Percentiles rank a stretch among this genome's conserved stretches.
These are phyloP conservation scores for Osmanthus fragrans DNA, from an alignment of 257 asterid species.

Conservation along the genomic window DNA sequence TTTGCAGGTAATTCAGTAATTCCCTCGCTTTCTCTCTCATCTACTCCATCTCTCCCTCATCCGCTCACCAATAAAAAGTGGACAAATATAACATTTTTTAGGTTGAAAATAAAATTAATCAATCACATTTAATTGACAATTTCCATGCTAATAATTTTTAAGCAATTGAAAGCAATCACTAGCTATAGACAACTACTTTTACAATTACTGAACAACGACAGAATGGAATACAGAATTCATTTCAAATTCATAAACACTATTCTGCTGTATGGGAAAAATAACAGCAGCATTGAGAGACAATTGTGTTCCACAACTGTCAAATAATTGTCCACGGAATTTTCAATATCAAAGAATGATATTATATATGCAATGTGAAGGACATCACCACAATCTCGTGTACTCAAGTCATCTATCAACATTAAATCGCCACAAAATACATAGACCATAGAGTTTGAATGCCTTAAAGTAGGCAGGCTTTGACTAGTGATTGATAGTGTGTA, in stretches of 20 bases:
- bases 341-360: background rate
- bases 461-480: background rate
- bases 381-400: background rate
- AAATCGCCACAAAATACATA: background rate
- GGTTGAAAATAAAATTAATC: too few species aligned
- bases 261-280: background rate
- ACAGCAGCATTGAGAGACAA: background rate
- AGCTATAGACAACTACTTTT: slow-evolving; percentile 8
- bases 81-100: too few species aligned
- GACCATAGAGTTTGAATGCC: background rate
- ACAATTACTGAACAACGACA: background rate
- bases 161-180: too few species aligned
- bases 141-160: too few species aligned
- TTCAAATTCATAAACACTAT: slow-evolving; percentile 7
- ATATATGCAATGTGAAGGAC: background rate
- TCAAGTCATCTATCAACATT: background rate
- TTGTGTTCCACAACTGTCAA: slow-evolving; percentile 1
- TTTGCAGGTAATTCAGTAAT: too few species aligned
- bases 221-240: background rate
- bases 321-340: background rate
- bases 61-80: too few species aligned
- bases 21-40: too few species aligned
- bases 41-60: too few species aligned
- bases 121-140: too few species aligned
- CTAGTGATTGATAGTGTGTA: background rate